Evolutionary conservation across 352 stramenopile species (phyloP).

Genomic region (Globisporangium polare): DNA sequence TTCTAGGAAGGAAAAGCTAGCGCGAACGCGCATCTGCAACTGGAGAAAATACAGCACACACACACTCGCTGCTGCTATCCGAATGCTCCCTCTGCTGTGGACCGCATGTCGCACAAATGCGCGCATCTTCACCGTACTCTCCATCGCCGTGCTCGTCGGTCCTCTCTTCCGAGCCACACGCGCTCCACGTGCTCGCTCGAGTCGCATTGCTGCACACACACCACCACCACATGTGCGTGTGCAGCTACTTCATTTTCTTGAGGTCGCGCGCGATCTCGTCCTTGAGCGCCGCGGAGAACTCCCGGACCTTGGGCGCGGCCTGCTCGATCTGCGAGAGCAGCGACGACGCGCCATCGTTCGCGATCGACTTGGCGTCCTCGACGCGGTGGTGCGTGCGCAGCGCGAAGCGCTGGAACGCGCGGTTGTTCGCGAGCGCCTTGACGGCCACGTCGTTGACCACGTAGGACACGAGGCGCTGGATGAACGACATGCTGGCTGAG

Average conservation of each 20-base stretch:
- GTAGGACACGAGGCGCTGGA: constrained; percentile 77
- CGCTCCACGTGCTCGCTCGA: too few relatives aligned
- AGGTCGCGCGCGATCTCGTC: constrained; percentile 71
- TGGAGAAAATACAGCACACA: background rate
- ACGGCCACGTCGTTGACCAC: constrained; percentile 85
- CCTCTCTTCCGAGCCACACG: too few relatives aligned
- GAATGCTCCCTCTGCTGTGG: background rate
- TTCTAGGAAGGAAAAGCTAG: constrained; percentile 2
- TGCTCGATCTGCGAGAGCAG: constrained; percentile 53
- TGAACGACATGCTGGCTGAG: constrained; percentile 64
- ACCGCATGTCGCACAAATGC: constrained; percentile 4
- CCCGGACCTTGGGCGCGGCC: constrained; percentile 64
- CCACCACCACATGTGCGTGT: background rate
- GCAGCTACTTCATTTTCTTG: constrained; percentile 67
- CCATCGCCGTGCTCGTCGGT: background rate
- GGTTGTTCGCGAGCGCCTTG: constrained; percentile 78
- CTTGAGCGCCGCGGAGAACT: constrained; percentile 69
- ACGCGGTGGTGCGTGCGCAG: constrained; percentile 84
- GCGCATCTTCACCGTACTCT: background rate
- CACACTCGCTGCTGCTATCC: background rate
- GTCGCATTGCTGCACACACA: background rate
- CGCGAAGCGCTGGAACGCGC: constrained; percentile 80
- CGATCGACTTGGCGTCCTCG: constrained; percentile 76
- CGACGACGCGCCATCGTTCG: constrained; percentile 36
- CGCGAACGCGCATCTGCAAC: background rate